phyloP scores from a whole-genome alignment of 2,329 filamentous ascomycete genomes.

The Fusarium anthophilum region DNA sequence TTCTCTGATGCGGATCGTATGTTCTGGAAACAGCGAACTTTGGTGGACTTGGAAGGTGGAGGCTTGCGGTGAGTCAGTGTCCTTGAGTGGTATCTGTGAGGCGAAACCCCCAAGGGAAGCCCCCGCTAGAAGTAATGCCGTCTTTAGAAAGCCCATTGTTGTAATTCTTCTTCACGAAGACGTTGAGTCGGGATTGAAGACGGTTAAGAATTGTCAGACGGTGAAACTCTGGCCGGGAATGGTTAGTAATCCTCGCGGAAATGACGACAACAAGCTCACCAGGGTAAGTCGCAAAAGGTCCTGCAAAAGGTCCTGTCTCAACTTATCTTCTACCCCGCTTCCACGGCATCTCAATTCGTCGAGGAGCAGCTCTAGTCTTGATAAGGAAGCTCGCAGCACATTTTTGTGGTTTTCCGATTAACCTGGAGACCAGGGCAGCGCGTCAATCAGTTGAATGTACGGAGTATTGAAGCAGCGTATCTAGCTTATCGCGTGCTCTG shows the following conservation, averaged over 20 bases:
- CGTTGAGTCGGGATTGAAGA: not conserved
- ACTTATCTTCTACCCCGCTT: conserved; percentile 7
- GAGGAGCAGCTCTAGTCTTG: conserved; percentile 6
- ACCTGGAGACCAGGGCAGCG: not conserved
- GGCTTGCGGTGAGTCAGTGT: not conserved
- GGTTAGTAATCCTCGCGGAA: not conserved
- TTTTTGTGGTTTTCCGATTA: not conserved
- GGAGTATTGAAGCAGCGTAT: not conserved
- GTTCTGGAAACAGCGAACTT: conserved; percentile 10
- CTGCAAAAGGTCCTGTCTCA: not conserved
- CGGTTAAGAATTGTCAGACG: not conserved
- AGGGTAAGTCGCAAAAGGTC: not conserved
- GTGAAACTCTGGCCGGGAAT: not conserved
- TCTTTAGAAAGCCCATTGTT: conserved; percentile 7
- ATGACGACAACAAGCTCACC: not conserved
- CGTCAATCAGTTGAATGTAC: not conserved
- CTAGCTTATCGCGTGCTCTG: not conserved
- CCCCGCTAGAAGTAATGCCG: not conserved
- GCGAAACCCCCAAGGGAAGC: not conserved
- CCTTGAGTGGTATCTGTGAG: not conserved
- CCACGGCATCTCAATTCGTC: not conserved
- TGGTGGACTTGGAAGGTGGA: conserved; percentile 10
- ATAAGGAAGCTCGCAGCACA: conserved; percentile 5
- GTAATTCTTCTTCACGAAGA: not conserved
- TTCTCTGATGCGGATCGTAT: conserved; percentile 32